Evolutionary conservation across 768 basidiomycete genomes (phyloP).

Genomic region (Mycena indigotica): DNA sequence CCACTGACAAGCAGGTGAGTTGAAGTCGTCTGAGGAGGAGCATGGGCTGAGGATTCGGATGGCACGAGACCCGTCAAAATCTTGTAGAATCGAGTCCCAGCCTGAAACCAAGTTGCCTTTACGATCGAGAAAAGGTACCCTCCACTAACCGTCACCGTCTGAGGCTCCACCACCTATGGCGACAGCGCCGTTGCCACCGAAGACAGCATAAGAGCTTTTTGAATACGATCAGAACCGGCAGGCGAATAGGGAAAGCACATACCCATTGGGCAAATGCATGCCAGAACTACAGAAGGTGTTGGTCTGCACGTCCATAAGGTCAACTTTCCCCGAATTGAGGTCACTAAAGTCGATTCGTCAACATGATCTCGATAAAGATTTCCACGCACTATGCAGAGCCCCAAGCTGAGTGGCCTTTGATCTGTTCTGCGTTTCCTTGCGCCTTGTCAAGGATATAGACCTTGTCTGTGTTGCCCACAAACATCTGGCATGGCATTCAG

Average conservation of each 20-base stretch:
- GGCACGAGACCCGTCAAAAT: conserved; percentile 76
- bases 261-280: conserved; percentile 64
- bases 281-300: conserved; percentile 67
- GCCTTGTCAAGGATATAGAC: conserved; percentile 93
- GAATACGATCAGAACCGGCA: neutral
- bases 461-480: conserved; percentile 74
- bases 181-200: conserved; percentile 78
- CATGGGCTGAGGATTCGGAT: conserved; percentile 86
- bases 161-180: conserved; percentile 51
- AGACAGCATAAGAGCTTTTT: conserved; percentile 59
- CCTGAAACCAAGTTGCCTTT: too few relatives aligned
- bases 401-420: conserved; percentile 75
- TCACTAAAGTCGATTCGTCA: conserved; percentile 49
- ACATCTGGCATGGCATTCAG: conserved; percentile 52
- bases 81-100: conserved; percentile 50
- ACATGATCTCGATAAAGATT: neutral
- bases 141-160: neutral
- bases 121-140: too few relatives aligned
- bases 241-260: neutral
- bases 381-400: conserved; percentile 63
- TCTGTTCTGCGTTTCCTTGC: conserved; percentile 51
- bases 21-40: conserved; percentile 45
- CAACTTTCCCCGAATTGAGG: conserved; percentile 57
- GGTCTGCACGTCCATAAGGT: conserved; percentile 70
- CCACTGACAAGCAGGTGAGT: conserved; percentile 62